Percentiles rank a stretch among this genome's conserved stretches.
Evolutionary conservation across 129 eudicot genomes (phyloP).

Genomic region (Lonicera japonica): DNA sequence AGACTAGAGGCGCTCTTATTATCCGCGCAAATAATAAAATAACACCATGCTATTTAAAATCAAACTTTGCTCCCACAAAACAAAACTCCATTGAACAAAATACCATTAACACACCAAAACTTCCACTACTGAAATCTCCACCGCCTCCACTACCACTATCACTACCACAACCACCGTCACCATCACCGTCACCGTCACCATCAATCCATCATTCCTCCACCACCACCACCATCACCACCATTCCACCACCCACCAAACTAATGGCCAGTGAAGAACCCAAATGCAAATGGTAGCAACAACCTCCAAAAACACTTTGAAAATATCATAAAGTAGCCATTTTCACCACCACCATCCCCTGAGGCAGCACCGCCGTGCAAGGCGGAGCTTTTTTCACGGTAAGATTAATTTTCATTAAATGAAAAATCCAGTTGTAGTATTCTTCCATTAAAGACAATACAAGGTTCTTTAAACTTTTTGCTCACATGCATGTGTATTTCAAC

Average conservation of each 20-base stretch:
- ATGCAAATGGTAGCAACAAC: no score
- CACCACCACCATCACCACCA: constrained; percentile 7
- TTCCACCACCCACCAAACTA: background rate
- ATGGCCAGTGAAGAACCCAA: no score
- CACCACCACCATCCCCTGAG: no score
- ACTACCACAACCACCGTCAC: constrained; percentile 5
- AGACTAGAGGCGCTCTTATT: constrained; percentile 10
- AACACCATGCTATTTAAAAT: constrained; percentile 26
- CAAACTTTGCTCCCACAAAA: constrained; percentile 30
- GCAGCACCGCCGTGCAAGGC: background rate
- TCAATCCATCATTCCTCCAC: no score
- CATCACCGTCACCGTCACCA: no score
- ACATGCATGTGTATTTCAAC: constrained; percentile 52
- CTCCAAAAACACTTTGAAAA: no score
- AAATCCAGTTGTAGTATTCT: background rate
- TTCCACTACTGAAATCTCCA: constrained; percentile 26
- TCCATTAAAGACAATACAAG: background rate
- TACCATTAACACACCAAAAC: constrained; percentile 4
- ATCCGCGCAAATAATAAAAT: constrained; percentile 12
- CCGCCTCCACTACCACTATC: constrained; percentile 14
- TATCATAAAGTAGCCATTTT: no score
- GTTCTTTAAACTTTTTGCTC: constrained; percentile 16
- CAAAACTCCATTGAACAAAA: constrained; percentile 19
- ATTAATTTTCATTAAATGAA: no score
- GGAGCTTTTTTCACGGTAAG: constrained; percentile 20